Base-by-base conservation (phyloP, 176 grass and related monocot species). In the Elymus sibiricus region DNA sequence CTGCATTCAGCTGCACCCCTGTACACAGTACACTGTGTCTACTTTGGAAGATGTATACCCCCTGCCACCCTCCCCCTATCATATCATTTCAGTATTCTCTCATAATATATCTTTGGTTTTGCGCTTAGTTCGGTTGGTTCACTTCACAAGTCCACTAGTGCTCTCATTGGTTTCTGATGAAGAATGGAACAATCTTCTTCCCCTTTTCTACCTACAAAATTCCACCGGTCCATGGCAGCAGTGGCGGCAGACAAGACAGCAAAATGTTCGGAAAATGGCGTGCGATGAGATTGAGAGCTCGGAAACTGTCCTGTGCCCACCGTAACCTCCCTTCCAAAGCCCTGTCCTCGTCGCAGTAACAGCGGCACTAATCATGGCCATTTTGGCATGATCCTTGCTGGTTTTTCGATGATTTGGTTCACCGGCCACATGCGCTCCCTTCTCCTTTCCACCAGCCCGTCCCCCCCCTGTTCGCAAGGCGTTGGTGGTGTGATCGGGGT, bases 371-470 rank as follows among this genome's bases (percentile, higher is more conserved):
- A 76, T 53, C 44, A 43, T 72, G 17, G 28, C 29, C 44, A 29
- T 31, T 31, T 10, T 10, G 27, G 10, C 46, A 55, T 76, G 73
- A 53, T 75, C 72, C 12, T 74, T 9, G 39, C 40, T 49, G 13
- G 17, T 1, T 19, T 56, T 29, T 31, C 29, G 73, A 53, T 76
- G 73, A 55, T 76, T 14, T 74, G 26, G 64, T 74, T 79, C 80
- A 90, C 66, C 84, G 83, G 89, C 84, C 74, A 79, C 84, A 63
- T 85, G 88, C 21, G 26, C 44, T 32, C 73, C 15, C 25, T 53
- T 51, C 3, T n/a, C 81, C 81, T 79, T 74, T 84, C 43, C 64
- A 32, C 40, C 63, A 82, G 3, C 56, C 22, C 11, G 73, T 78
- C 17, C 29, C 29, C 2, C 2, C 29, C 8, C 78, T 76, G 84